phyloP scores from a whole-genome alignment of 495 filamentous ascomycete genomes.

The Penicillium lividum region DNA sequence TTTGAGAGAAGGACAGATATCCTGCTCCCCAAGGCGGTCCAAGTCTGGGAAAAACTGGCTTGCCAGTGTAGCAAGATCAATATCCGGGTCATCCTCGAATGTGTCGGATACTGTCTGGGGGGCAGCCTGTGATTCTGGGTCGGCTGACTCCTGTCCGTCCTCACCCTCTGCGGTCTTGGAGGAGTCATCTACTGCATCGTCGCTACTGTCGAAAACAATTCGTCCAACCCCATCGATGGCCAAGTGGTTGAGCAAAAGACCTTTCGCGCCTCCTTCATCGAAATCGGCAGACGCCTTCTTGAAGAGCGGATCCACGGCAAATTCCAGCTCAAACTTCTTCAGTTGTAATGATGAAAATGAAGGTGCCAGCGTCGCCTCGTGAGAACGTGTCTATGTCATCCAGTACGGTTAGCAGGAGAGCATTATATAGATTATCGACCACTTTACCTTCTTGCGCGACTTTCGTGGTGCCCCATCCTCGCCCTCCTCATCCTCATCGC shows the following conservation, averaged over 20 bases:
- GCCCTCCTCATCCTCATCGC: slow-evolving; percentile 76
- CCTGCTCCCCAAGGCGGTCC: slow-evolving; percentile 71
- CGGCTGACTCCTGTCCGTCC: slow-evolving; percentile 30
- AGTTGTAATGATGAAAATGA: slow-evolving; percentile 86
- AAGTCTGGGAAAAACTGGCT: slow-evolving; percentile 87
- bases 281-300: slow-evolving; percentile 98
- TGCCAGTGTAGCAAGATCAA: slow-evolving; percentile 74
- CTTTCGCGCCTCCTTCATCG: slow-evolving; percentile 97
- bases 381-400: slow-evolving; percentile 66
- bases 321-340: slow-evolving; percentile 97
- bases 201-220: slow-evolving; percentile 97
- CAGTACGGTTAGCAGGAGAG: not conserved
- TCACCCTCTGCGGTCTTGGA: slow-evolving; percentile 54
- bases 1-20: slow-evolving; percentile 94
- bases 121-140: slow-evolving; percentile 32
- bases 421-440: not conserved
- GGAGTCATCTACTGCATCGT: slow-evolving; percentile 72
- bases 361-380: slow-evolving; percentile 86
- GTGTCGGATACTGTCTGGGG: slow-evolving; percentile 44
- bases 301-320: slow-evolving; percentile 95
- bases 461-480: slow-evolving; percentile 79
- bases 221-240: slow-evolving; percentile 87
- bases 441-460: slow-evolving; percentile 67
- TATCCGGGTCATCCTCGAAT: slow-evolving; percentile 62
- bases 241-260: slow-evolving; percentile 90